Conservation (phyloP, 1,284 basidiomycete genomes). For the Moesziomyces globuligerus region DNA sequence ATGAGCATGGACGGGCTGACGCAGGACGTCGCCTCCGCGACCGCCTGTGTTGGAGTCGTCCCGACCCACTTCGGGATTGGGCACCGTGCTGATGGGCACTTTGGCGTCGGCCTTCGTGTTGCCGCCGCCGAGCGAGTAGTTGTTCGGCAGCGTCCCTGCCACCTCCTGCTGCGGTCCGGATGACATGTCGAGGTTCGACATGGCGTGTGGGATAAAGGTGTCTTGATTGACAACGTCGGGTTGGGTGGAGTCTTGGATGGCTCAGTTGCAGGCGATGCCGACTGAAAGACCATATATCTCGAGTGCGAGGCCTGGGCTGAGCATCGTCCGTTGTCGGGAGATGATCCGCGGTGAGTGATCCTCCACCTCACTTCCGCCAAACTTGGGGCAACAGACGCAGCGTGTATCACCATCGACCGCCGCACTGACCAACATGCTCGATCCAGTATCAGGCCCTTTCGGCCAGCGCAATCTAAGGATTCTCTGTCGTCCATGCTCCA, state of each 20-base stretch:
- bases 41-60: constrained; percentile 40
- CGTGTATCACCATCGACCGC: background rate
- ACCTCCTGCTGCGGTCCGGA: constrained; percentile 35
- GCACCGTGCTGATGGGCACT: constrained; percentile 15
- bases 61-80: constrained; percentile 30
- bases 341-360: constrained; percentile 24
- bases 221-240: background rate
- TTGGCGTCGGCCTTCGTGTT: constrained; percentile 37
- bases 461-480: too few relatives aligned
- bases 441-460: too few relatives aligned
- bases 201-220: background rate
- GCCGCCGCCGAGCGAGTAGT: constrained; percentile 28
- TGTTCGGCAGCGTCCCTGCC: constrained; percentile 32
- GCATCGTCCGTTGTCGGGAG: background rate
- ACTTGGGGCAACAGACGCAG: background rate
- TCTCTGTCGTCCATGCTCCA: too few relatives aligned
- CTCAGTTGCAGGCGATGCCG: too few relatives aligned
- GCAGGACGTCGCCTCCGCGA: constrained; percentile 25
- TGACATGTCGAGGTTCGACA: constrained; percentile 28
- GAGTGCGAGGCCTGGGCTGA: too few relatives aligned
- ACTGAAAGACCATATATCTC: too few relatives aligned
- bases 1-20: constrained; percentile 22
- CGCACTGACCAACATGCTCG: background rate
- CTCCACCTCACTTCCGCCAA: constrained; percentile 11
- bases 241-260: too few relatives aligned